Base-by-base conservation (phyloP, 1,284 basidiomycete genomes). In the Schizophyllum commune region DNA sequence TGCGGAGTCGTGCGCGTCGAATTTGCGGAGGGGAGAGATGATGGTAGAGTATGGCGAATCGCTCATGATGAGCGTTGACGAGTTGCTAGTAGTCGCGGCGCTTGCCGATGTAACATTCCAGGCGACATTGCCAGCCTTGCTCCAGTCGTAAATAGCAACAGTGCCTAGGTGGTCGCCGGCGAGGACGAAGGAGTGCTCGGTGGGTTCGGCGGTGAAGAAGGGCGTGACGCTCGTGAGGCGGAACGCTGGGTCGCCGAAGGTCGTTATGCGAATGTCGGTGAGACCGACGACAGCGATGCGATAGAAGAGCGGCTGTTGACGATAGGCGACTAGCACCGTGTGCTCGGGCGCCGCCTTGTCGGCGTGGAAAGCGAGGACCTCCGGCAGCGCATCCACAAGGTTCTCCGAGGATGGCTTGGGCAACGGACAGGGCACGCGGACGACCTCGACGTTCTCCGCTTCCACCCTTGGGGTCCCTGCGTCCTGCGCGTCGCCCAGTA, bases 61-160 rank as follows among this genome's bases (percentile, higher is more conserved):
- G n/a, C n/a, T n/a, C n/a, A n/a, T n/a, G n/a, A n/a, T n/a, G n/a
- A n/a, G n/a, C n/a, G n/a, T n/a, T n/a, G n/a, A n/a, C n/a, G n/a
- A n/a, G n/a, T n/a, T n/a, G n/a, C n/a, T n/a, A n/a, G n/a, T n/a
- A n/a, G n/a, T n/a, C n/a, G n/a, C n/a, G n/a, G n/a, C n/a, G n/a
- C n/a, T n/a, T n/a, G n/a, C n/a, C n/a, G n/a, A n/a, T n/a, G n/a
- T n/a, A n/a, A n/a, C n/a, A n/a, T n/a, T n/a, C n/a, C n/a, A n/a
- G n/a, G n/a, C n/a, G n/a, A n/a, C n/a, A n/a, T n/a, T 54, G 22
- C 52, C 60, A 1, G 65, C 60, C 7, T 58, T 39, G 5, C 65
- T 61, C 84, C 83, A 87, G 51, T 81, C 76, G 68, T 85, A 91
- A 20, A 90, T 72, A 61, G 76, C 80, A 58, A 89, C 70, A 56